These are phyloP conservation scores for Camellia granthamiana DNA, from an alignment of 148 eudicot species.

Conservation along the genomic window DNA sequence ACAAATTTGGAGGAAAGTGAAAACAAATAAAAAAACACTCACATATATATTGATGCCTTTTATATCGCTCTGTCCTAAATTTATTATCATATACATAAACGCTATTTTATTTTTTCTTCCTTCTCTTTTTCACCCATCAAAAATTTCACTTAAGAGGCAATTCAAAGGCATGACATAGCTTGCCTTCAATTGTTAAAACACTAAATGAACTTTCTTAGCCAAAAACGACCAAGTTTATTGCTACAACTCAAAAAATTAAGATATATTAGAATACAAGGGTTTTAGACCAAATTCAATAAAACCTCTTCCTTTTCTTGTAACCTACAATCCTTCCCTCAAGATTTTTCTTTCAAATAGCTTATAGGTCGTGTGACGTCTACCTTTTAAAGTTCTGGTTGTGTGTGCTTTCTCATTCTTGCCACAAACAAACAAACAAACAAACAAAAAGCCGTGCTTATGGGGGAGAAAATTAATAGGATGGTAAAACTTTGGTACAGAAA, in stretches of 20 bases:
- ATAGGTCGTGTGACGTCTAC: background rate
- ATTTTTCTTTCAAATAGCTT: background rate
- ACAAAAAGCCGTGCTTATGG: background rate
- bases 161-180: background rate
- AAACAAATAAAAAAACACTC: too few relatives aligned
- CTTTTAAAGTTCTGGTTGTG: background rate
- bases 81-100: too few relatives aligned
- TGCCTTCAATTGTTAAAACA: background rate
- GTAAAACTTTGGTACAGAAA: background rate
- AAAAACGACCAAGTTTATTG: background rate
- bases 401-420: background rate
- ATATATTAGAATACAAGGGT: background rate
- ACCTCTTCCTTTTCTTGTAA: background rate
- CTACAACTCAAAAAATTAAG: background rate
- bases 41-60: too few relatives aligned
- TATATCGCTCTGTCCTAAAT: too few relatives aligned
- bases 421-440: background rate
- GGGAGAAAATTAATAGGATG: background rate
- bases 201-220: background rate
- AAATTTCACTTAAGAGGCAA: too few relatives aligned
- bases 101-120: background rate
- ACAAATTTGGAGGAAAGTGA: too few relatives aligned
- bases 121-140: background rate
- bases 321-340: background rate
- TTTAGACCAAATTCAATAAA: background rate